Evolutionary conservation across 1,139 yeast species (phyloP).

Genomic region (Candida albicans): DNA sequence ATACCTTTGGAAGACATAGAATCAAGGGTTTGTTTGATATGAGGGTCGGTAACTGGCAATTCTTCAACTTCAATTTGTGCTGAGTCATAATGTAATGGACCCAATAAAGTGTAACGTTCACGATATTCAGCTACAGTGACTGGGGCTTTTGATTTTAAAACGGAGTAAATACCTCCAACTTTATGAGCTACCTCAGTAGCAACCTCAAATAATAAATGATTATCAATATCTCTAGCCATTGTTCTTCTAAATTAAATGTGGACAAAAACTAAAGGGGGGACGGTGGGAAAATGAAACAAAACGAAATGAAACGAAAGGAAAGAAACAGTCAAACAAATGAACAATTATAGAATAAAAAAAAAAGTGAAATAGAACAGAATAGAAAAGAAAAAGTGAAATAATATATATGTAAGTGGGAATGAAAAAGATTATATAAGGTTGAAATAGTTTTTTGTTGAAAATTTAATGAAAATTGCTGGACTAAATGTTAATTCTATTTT

Average conservation of each 20-base stretch:
- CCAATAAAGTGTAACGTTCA: conserved; percentile 82
- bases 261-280: not conserved
- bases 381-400: too few species aligned
- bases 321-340: too few species aligned
- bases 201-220: conserved; percentile 86
- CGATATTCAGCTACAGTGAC: conserved; percentile 93
- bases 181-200: conserved; percentile 98
- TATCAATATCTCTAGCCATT: conserved; percentile 75
- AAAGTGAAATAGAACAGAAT: too few species aligned
- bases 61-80: conserved; percentile 96
- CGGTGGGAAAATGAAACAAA: not conserved
- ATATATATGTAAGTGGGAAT: too few species aligned
- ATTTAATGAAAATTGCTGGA: too few species aligned
- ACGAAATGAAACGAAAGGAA: too few species aligned
- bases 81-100: conserved; percentile 77
- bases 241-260: not conserved
- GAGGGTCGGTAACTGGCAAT: conserved; percentile 65
- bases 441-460: too few species aligned
- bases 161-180: conserved; percentile 97
- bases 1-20: conserved; percentile 82
- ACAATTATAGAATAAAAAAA: too few species aligned
- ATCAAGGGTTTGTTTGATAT: conserved; percentile 60
- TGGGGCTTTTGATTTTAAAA: conserved; percentile 93
- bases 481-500: too few species aligned
- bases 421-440: too few species aligned